Conservation (phyloP, 83 land plant species). For the Picea engelmannii region DNA sequence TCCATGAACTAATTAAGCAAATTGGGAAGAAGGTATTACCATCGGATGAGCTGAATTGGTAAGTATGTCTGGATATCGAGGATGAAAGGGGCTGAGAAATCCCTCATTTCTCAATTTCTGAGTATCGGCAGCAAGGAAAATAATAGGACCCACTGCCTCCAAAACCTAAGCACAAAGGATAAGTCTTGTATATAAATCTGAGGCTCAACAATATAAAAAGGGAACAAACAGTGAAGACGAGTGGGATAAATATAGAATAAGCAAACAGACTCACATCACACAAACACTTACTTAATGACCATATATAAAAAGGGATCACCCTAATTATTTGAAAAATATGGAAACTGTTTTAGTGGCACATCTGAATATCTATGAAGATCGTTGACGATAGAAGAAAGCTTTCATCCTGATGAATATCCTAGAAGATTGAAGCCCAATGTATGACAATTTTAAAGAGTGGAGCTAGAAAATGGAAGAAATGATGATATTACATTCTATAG, state of each 20-base stretch:
- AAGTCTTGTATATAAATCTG: background rate
- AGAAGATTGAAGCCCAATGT: background rate
- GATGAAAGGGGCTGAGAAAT: slow-evolving; percentile 98
- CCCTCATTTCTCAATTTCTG: slow-evolving; percentile 98
- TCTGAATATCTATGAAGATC: background rate
- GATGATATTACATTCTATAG: background rate
- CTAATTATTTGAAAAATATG: background rate
- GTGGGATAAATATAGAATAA: background rate
- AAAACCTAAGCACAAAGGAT: slow-evolving; percentile 59
- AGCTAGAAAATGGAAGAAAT: background rate
- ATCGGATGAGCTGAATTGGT: slow-evolving; percentile 99
- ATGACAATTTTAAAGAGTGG: background rate
- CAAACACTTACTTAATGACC: background rate
- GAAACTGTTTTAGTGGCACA: background rate
- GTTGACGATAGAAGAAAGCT: background rate
- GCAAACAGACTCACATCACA: background rate
- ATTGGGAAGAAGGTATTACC: slow-evolving; percentile 36
- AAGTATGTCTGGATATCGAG: slow-evolving; percentile 99
- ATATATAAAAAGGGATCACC: background rate
- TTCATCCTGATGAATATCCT: background rate
- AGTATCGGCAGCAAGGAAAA: slow-evolving; percentile 87
- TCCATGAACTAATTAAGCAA: background rate
- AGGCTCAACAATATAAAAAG: slow-evolving; percentile 1
- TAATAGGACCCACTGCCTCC: slow-evolving; percentile 97
- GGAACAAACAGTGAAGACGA: background rate